Evolutionary conservation across 2,329 filamentous ascomycete genomes (phyloP), one percentile per base, ranked within the genome.

Genomic region (Alternaria consortialis): DNA sequence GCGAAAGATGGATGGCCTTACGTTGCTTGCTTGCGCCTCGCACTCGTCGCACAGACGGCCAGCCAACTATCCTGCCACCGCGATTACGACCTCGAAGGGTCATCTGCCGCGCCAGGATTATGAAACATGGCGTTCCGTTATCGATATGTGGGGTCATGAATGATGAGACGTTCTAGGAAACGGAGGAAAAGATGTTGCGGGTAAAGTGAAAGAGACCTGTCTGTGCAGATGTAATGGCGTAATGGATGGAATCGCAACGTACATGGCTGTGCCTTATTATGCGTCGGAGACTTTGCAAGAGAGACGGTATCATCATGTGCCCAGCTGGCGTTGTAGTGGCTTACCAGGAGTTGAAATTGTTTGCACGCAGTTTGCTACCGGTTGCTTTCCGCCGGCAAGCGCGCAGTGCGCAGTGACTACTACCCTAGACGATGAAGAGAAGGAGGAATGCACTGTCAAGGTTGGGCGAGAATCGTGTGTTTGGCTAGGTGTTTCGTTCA

Each of bases 401-500:
- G 32, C 13, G 13, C 31, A 25, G 13, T 36, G 8, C 13, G 13
- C 31, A 25, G 13, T 36, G 8, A 36, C 32, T 36, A 27, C 32
- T 12, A 25, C 8, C 8, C 17, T 31, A 25, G 20, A 7, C 8
- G 20, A 36, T 7, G 13, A 27, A 27, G 20, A 50, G 31, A 15
- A 11, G 0, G 20, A 25, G 7, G 20, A 15, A 13, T 25, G 20
- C 20, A 13, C 3, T 12, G 34, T 50, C 46, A 36, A 13, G 23
- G 20, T 42, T 13, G 53, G 20, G 13, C 20, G 32, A 54, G 25
- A 42, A 29, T 23, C n/a, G 36, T 51, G 31, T 44, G 37, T 25
- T 55, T 60, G 52, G 44, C 44, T 60, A 40, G 36, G 12, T 31
- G 44, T 56, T 60, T 51, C 44, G 44, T 51, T 51, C 46, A 31